A percentile compares a stretch with the other conserved stretches of the same genome.
phyloP scores from a whole-genome alignment of 2,329 filamentous ascomycete genomes.

The Septoria petroselini region DNA sequence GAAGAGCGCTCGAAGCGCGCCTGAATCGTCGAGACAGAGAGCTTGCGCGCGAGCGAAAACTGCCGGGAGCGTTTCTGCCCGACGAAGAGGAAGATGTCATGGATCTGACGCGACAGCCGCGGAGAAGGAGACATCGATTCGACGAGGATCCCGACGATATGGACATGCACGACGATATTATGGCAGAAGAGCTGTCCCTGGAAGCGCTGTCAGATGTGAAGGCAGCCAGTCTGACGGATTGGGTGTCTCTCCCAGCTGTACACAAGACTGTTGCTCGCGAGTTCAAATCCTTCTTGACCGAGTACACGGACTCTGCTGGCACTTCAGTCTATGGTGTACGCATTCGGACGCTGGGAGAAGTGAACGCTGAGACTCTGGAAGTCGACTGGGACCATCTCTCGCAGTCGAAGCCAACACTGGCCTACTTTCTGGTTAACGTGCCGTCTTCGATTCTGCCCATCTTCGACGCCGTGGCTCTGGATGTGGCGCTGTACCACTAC shows the following conservation, averaged over 20 bases:
- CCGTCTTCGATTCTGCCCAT: slow-evolving; percentile 93
- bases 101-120: slow-evolving; percentile 80
- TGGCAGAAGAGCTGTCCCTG: slow-evolving; percentile 91
- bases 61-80: slow-evolving; percentile 70
- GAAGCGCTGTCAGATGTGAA: slow-evolving; percentile 92
- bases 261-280: slow-evolving; percentile 91
- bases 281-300: slow-evolving; percentile 95
- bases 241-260: slow-evolving; percentile 86
- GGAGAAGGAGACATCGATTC: slow-evolving; percentile 81
- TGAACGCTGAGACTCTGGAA: slow-evolving; percentile 94
- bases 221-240: slow-evolving; percentile 87
- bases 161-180: slow-evolving; percentile 86
- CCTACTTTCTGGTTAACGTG: slow-evolving; percentile 93
- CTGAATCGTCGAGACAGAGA: slow-evolving; percentile 72
- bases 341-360: slow-evolving; percentile 90
- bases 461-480: slow-evolving; percentile 95
- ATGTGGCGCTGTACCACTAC: slow-evolving; percentile 92
- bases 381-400: slow-evolving; percentile 93
- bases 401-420: slow-evolving; percentile 85
- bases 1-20: slow-evolving; percentile 68
- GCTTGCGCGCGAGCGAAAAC: slow-evolving; percentile 62
- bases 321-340: slow-evolving; percentile 92
- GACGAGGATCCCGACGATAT: slow-evolving; percentile 90
- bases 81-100: slow-evolving; percentile 81
- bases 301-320: slow-evolving; percentile 86